Evolutionary conservation across 1,284 basidiomycete genomes (phyloP), one percentile per base, ranked within the genome.

Genomic region (Pseudomicrostroma phylloplanum): DNA sequence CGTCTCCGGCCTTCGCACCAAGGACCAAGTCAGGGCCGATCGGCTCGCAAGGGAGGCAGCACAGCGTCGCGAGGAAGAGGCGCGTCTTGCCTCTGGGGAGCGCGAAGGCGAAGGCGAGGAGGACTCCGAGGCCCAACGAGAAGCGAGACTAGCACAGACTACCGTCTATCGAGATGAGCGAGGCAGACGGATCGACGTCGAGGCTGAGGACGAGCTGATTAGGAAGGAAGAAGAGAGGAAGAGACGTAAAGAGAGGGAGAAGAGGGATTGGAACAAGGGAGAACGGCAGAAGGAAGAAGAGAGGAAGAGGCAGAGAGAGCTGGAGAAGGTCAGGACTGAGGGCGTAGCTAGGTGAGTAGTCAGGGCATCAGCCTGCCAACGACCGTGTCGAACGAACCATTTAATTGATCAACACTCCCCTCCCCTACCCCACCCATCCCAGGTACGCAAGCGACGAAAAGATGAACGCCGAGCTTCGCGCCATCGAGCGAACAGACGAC

Each of bases 181-280:
- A 8, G 96, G 96, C 19, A 85, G 88, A 69, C 89, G 89, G 80
- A 90, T 98, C 60, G 92, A 98, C 73, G 86, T 90, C 55, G 89
- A 89, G 74, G 85, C 88, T 0, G 88, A 88, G 46, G 51, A 54
- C 51, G 25, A 17, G 13, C 8, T 25, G 13, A 15, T 25, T 19
- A 21, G 51, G 6, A 21, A 23, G 13, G 85, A 85, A 57, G 92
- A 88, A 17, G 91, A 93, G 71, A 89, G 90, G 42, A 90, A 76
- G 82, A 84, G 60, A 0, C 65, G 56, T 2, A 51, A 56, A 48
- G 63, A 60, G 40, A 56, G 51, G 80, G 88, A 86, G 78, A 90
- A 92, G 75, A 88, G 87, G 59, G 89, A 93, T 77, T 98, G 96
- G 96, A 90, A 89, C 0, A 96, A 93, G 80, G 96, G 96, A 25